A percentile compares a stretch with the other conserved stretches of the same genome.
phyloP scores from a whole-genome alignment of 108 stramenopile genomes.

The Pseudonitzschia multiseries region DNA sequence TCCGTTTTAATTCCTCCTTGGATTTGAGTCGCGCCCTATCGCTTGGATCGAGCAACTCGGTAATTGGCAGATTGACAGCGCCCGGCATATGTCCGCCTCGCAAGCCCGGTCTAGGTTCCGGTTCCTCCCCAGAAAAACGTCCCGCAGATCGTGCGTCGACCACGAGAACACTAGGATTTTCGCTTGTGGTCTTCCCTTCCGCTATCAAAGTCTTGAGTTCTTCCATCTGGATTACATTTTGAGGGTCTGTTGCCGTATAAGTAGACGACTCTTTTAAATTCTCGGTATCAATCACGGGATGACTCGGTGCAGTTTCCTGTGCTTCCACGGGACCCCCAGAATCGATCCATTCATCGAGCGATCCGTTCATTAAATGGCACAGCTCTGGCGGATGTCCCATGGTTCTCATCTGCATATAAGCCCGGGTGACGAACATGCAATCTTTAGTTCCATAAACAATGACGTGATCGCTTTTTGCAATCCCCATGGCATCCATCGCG shows the following conservation, averaged over 20 bases:
- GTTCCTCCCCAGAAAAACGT: slow-evolving; percentile 48
- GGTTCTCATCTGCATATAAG: slow-evolving; percentile 63
- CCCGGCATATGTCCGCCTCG: slow-evolving; percentile 75
- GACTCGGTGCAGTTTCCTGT: slow-evolving; percentile 12
- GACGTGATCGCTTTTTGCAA: slow-evolving; percentile 50
- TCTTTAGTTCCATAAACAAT: slow-evolving; percentile 66
- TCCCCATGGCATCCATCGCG: slow-evolving; percentile 73
- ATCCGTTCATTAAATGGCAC: slow-evolving; percentile 68
- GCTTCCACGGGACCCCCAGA: slow-evolving; percentile 57
- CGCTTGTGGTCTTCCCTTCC: slow-evolving; percentile 13
- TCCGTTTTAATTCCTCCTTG: slow-evolving; percentile 43
- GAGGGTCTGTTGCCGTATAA: slow-evolving; percentile 40
- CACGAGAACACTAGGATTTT: slow-evolving; percentile 38
- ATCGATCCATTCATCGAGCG: slow-evolving; percentile 67
- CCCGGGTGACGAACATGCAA: slow-evolving; percentile 57
- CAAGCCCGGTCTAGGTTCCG: slow-evolving; percentile 60
- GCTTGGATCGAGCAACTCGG: slow-evolving; percentile 43
- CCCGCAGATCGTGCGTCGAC: slow-evolving; percentile 70
- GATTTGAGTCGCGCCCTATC: slow-evolving; percentile 51
- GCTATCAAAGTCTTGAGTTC: slow-evolving; percentile 34
- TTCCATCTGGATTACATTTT: slow-evolving; percentile 45
- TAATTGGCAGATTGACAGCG: slow-evolving; percentile 65
- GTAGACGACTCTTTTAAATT: slow-evolving; percentile 35
- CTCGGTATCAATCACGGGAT: slow-evolving; percentile 24
- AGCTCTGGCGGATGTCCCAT: slow-evolving; percentile 65